Percentiles rank a stretch among this genome's conserved stretches.
Evolutionary conservation across 1,139 yeast genomes (phyloP).

Genomic region (Kodamaea alishanica): DNA sequence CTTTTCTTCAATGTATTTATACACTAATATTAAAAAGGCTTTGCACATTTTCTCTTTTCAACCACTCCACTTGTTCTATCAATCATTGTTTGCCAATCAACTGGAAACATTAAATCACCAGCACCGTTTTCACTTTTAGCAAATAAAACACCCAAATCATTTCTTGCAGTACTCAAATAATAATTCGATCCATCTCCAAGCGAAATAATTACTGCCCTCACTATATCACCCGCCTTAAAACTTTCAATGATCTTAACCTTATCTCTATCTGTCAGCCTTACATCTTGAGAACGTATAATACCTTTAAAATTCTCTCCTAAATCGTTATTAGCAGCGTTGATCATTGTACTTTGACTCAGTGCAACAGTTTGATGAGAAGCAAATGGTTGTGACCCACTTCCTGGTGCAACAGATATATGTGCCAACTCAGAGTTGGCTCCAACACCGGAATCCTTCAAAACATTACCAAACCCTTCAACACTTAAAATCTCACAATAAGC

Average conservation of each 20-base stretch:
- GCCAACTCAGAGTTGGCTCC: constrained; percentile 58
- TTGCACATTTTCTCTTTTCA: constrained; percentile 89
- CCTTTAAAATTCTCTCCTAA: constrained; percentile 92
- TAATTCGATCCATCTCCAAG: constrained; percentile 93
- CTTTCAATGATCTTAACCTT: constrained; percentile 74
- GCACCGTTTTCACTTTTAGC: constrained; percentile 69
- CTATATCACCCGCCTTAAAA: constrained; percentile 89
- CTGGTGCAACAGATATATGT: constrained; percentile 34
- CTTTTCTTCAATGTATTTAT: too few relatives aligned
- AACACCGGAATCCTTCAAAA: constrained; percentile 59
- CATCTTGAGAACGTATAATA: constrained; percentile 80
- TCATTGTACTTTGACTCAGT: constrained; percentile 31
- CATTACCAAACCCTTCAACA: constrained; percentile 63
- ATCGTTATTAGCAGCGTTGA: constrained; percentile 51
- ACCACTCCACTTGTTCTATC: constrained; percentile 68
- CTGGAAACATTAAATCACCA: constrained; percentile 81
- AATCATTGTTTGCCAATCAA: constrained; percentile 96
- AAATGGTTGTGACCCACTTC: constrained; percentile 53
- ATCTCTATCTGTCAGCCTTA: constrained; percentile 88
- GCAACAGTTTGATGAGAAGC: constrained; percentile 47
- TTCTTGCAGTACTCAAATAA: constrained; percentile 82
- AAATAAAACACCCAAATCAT: constrained; percentile 90
- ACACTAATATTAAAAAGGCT: constrained; percentile 56
- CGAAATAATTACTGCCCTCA: constrained; percentile 76
- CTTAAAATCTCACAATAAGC: constrained; percentile 82